phyloP scores from a whole-genome alignment of 805 yeast genomes.

The Wickerhamiella parazyma region DNA sequence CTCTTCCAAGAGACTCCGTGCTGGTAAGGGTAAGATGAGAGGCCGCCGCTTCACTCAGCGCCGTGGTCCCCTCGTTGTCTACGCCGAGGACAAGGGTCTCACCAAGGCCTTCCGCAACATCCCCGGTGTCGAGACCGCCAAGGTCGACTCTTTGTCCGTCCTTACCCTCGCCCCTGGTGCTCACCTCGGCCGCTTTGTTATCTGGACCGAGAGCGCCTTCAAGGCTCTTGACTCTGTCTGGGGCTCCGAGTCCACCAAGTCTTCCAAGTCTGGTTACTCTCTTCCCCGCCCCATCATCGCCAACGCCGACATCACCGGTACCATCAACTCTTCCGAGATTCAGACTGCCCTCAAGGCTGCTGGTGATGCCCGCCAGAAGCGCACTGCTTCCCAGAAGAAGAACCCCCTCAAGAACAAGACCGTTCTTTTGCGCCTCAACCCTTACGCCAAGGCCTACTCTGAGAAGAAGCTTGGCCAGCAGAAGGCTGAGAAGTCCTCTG shows the following conservation, averaged over 20 bases:
- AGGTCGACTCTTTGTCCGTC: slow-evolving; percentile 83
- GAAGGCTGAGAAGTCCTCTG: slow-evolving; percentile 52
- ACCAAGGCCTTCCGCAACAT: slow-evolving; percentile 98
- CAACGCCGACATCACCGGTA: slow-evolving; percentile 90
- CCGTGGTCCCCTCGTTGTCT: slow-evolving; percentile 98
- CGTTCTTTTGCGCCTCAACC: slow-evolving; percentile 96
- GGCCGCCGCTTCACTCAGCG: slow-evolving; percentile 99
- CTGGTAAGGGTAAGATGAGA: slow-evolving; percentile 99
- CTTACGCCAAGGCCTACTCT: slow-evolving; percentile 95
- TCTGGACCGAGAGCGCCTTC: slow-evolving; percentile 99
- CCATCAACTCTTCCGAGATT: slow-evolving; percentile 98
- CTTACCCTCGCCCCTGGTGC: slow-evolving; percentile 99
- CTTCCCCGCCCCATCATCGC: slow-evolving; percentile 90
- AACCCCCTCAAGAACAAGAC: slow-evolving; percentile 99
- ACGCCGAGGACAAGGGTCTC: slow-evolving; percentile 94
- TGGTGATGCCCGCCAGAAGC: slow-evolving; percentile 85
- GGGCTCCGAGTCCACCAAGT: slow-evolving; percentile 80
- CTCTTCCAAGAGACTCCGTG: slow-evolving; percentile 97
- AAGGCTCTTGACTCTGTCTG: slow-evolving; percentile 92
- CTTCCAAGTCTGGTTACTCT: slow-evolving; percentile 71
- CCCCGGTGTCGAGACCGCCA: slow-evolving; percentile 98
- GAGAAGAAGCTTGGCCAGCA: slow-evolving; percentile 80
- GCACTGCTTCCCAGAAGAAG: slow-evolving; percentile 93
- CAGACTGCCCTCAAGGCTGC: slow-evolving; percentile 89
- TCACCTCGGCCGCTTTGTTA: slow-evolving; percentile 98